Conservation (phyloP, 768 basidiomycete genomes). For the Panellus pusillus region DNA sequence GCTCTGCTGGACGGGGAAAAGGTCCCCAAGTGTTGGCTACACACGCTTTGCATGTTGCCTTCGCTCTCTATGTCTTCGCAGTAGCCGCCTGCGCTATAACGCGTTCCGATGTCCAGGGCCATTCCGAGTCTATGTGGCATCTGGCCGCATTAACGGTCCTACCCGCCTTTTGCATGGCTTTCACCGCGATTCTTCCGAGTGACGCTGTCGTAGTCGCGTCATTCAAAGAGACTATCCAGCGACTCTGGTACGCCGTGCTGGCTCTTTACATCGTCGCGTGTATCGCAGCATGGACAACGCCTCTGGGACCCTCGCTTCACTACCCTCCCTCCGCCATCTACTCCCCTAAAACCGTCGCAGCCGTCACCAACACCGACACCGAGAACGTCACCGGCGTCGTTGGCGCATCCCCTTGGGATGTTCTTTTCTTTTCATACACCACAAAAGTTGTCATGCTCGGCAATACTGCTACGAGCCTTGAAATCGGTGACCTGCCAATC, state of each 20-base stretch:
- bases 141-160: slow-evolving; percentile 55
- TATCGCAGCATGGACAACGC: slow-evolving; percentile 49
- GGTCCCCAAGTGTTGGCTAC: slow-evolving; percentile 31
- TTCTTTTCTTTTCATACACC: slow-evolving; percentile 83
- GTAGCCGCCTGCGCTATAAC: slow-evolving; percentile 54
- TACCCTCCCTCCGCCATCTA: slow-evolving; percentile 76
- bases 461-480: slow-evolving; percentile 67
- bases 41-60: slow-evolving; percentile 46
- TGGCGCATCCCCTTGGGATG: slow-evolving; percentile 57
- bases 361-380: slow-evolving; percentile 59
- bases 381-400: slow-evolving; percentile 75
- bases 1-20: slow-evolving; percentile 35
- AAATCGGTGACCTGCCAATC: slow-evolving; percentile 87
- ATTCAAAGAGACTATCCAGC: slow-evolving; percentile 22
- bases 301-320: slow-evolving; percentile 72
- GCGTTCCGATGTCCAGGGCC: slow-evolving; percentile 38
- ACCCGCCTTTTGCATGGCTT: slow-evolving; percentile 44
- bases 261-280: slow-evolving; percentile 48
- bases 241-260: slow-evolving; percentile 55
- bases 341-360: slow-evolving; percentile 62
- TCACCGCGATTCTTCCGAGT: slow-evolving; percentile 58
- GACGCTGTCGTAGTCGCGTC: slow-evolving; percentile 32
- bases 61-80: slow-evolving; percentile 59
- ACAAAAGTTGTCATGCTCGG: slow-evolving; percentile 88
- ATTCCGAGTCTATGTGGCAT: slow-evolving; percentile 59